These are phyloP conservation scores for Crithidia bombi DNA, from an alignment of 208 protist species.

Conservation along the genomic window DNA sequence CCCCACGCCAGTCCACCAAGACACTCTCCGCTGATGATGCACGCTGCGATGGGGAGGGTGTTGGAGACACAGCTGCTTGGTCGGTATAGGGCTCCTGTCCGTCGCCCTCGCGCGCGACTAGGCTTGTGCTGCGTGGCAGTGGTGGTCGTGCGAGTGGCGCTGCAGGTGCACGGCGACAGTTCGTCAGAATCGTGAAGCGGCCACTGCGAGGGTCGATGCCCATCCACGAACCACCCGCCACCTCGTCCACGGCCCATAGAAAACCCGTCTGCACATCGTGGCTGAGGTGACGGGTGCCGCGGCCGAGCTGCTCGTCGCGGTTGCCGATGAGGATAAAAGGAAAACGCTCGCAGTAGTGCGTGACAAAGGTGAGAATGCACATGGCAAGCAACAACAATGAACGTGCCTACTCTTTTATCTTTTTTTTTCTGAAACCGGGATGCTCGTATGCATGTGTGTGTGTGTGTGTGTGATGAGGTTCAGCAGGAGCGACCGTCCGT, in stretches of 20 bases:
- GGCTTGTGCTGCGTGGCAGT: no score
- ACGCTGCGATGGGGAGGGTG: no score
- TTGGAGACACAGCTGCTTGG: no score
- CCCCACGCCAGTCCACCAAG: conserved; percentile 36
- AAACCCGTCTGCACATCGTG: conserved; percentile 38
- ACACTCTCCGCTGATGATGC: neutral
- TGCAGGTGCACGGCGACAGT: conserved; percentile 49
- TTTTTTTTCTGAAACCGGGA: neutral
- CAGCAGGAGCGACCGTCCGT: neutral
- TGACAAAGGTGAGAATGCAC: conserved; percentile 70
- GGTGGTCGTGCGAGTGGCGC: conserved; percentile 34
- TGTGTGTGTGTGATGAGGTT: neutral
- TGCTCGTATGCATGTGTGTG: no score
- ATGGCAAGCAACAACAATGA: conserved; percentile 29
- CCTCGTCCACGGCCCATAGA: conserved; percentile 51
- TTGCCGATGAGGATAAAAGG: conserved; percentile 68
- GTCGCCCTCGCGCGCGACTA: no score
- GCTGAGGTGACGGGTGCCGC: conserved; percentile 40
- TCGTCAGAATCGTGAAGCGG: conserved; percentile 63
- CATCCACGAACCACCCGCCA: conserved; percentile 74
- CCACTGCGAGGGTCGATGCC: conserved; percentile 55
- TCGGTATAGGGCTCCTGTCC: no score
- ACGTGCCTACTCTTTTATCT: neutral
- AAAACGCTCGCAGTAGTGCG: conserved; percentile 54
- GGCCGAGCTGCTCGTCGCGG: conserved; percentile 56